Evolutionary conservation across 495 filamentous ascomycete genomes (phyloP).

Genomic region (Hypomontagnella monticulosa): DNA sequence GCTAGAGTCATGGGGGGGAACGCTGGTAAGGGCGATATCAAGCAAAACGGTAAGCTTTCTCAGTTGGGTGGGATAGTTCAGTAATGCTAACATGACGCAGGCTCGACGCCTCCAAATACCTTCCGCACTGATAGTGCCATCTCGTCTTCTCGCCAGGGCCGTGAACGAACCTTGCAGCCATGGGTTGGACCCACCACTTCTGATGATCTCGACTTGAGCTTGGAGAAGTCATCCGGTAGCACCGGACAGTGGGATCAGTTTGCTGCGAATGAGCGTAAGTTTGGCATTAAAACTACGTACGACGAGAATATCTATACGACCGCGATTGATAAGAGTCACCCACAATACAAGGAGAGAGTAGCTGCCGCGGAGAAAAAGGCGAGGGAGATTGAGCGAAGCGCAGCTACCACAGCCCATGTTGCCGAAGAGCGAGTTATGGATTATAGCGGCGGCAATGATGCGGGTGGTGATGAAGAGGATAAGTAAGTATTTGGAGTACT

Average conservation of each 20-base stretch:
- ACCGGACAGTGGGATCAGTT: conserved; percentile 90
- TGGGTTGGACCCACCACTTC: conserved; percentile 80
- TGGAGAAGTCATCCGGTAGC: conserved; percentile 65
- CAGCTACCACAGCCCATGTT: conserved; percentile 77
- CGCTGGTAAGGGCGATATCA: conserved; percentile 54
- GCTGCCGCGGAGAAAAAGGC: conserved; percentile 85
- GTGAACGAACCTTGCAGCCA: conserved; percentile 80
- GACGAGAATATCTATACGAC: conserved; percentile 97
- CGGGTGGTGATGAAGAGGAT: conserved; percentile 80
- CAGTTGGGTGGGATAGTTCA: background rate
- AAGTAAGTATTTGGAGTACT: conserved; percentile 67
- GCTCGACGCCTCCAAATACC: conserved; percentile 50
- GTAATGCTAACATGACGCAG: conserved; percentile 16
- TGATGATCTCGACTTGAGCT: conserved; percentile 68
- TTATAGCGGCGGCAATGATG: conserved; percentile 62
- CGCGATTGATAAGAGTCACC: conserved; percentile 80
- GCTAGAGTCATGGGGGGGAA: conserved; percentile 66
- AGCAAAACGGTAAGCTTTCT: conserved; percentile 75
- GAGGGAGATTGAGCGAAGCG: conserved; percentile 83
- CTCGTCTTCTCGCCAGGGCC: conserved; percentile 72
- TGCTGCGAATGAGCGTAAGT: conserved; percentile 84
- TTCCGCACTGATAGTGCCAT: conserved; percentile 94
- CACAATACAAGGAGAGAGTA: conserved; percentile 77
- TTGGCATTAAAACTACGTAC: conserved; percentile 86
- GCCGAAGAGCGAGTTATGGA: conserved; percentile 87